phyloP scores from a whole-genome alignment of 176 grass and related monocot species.

The Aegilops sharonensis region DNA sequence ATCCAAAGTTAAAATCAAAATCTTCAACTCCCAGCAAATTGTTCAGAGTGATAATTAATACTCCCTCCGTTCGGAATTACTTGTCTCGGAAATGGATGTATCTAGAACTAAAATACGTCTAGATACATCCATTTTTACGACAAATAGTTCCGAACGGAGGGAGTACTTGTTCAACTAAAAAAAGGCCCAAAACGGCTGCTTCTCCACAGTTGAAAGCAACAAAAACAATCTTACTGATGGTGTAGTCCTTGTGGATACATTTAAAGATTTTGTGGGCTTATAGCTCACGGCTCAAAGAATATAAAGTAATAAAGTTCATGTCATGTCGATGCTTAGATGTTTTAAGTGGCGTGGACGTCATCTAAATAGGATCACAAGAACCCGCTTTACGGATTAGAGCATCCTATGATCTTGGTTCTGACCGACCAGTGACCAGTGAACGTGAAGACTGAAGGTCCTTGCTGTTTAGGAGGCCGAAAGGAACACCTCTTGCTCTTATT shows the following conservation, averaged over 20 bases:
- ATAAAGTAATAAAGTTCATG: background rate
- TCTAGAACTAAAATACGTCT: no score
- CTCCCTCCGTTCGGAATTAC: no score
- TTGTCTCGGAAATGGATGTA: no score
- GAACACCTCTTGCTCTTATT: background rate
- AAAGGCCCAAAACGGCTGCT: background rate
- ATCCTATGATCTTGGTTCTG: constrained; percentile 6
- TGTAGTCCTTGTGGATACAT: background rate
- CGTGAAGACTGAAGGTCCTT: background rate
- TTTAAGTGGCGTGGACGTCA: background rate
- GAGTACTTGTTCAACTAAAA: background rate
- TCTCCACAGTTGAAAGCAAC: background rate
- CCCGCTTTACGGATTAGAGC: background rate
- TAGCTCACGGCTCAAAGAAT: background rate
- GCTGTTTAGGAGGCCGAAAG: background rate
- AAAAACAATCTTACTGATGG: background rate
- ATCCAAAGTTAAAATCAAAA: no score
- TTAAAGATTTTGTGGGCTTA: background rate
- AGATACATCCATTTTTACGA: no score
- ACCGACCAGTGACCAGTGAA: background rate
- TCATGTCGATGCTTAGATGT: background rate
- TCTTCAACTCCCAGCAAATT: no score
- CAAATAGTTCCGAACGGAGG: no score
- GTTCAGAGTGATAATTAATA: background rate
- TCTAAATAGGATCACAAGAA: background rate